Evolutionary conservation across 2,329 filamentous ascomycete species (phyloP).

Genomic region (Trichoderma aggressivum): DNA sequence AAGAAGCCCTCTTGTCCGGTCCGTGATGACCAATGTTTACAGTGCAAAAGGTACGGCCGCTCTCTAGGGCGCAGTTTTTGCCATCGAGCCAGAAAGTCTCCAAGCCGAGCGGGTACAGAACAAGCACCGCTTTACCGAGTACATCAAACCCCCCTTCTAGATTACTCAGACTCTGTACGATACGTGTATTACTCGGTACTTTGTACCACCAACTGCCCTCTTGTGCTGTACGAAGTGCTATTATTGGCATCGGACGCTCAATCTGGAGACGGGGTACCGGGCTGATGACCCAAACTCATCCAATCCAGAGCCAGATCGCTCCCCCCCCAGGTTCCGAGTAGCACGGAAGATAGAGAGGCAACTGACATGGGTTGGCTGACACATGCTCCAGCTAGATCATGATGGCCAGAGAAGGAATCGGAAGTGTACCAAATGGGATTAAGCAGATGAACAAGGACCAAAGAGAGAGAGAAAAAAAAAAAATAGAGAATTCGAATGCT

Average conservation of each 20-base stretch:
- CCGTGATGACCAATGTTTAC: conserved; percentile 9
- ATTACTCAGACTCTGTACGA: neutral
- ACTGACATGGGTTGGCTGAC: neutral
- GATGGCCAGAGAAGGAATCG: neutral
- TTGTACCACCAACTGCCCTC: neutral
- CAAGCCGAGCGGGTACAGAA: neutral
- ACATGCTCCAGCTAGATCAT: neutral
- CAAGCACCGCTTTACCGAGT: neutral
- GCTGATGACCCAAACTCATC: neutral
- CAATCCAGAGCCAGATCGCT: neutral
- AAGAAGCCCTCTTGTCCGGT: neutral
- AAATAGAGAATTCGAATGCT: neutral
- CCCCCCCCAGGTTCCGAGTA: neutral
- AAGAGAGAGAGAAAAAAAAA: neutral
- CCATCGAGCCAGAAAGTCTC: neutral
- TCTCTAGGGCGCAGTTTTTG: neutral
- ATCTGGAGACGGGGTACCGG: neutral
- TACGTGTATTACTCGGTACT: neutral
- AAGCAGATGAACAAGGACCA: neutral
- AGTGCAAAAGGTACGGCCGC: neutral
- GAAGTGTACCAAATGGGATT: neutral
- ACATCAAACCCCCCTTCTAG: neutral
- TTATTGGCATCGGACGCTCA: neutral
- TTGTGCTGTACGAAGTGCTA: neutral
- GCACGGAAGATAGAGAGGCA: neutral